Evolutionary conservation across 148 eudicot genomes (phyloP), one percentile per base, ranked within the genome.

Genomic region (Agrostemma githago): DNA sequence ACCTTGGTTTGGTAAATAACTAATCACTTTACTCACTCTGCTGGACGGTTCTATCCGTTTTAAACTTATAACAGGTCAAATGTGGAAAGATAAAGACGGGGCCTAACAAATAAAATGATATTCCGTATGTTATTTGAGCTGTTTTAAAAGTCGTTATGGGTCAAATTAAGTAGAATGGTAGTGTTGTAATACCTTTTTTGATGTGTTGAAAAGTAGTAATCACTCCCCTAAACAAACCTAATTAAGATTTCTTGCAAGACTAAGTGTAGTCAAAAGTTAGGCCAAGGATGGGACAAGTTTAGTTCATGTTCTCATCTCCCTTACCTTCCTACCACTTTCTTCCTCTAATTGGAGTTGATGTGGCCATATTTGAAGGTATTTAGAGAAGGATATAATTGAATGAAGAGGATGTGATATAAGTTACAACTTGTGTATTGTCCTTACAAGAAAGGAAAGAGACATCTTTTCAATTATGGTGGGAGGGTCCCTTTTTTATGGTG

Each of bases 321-420:
- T 10, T 53, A 53, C 73, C 73, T 70, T 70, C 74, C 51, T 72
- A 57, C 14, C 58, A 58, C 48, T 64, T 57, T 72, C 74, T 26
- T 26, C 34, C 34, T 26, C 74, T 72, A 57, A 72, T 38, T 57
- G 63, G 65, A 51, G 34, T 26, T 26, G 21, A 34, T 34, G 20
- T 16, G 63, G 8, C 44, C 14, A 71, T 54, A 19, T 53, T 71
- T 57, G 34, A 16, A 38, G 74, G 46, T 46, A 71, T 38, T 10
- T 14, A 54, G n/a, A 10, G 5, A 1, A 26, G 34, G 34, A 26
- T 26, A 67, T 43, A 15, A 40, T 39, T 65, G 48, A 65, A 65
- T 14, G 43, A 14, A 2, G n/a, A 6, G 21, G 44, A 65, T 39
- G 7, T 7, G 9, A n/a, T 20, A 57, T 6, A 57, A 12, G 5